These are phyloP conservation scores for Setomelanomma holmii DNA, from an alignment of 2,329 filamentous ascomycete genomes.

Conservation along the genomic window DNA sequence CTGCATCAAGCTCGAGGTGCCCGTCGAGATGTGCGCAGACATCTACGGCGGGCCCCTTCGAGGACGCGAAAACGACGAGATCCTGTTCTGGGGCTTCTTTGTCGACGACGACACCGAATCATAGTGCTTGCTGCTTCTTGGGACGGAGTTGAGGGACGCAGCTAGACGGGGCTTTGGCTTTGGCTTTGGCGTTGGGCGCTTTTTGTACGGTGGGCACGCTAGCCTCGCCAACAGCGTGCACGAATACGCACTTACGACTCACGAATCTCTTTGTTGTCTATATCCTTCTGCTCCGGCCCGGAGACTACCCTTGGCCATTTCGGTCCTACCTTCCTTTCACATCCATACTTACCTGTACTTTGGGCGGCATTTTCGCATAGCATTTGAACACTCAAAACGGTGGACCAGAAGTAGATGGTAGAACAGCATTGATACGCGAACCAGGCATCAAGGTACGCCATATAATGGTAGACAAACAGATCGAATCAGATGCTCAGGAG, in stretches of 20 bases:
- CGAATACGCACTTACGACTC: constrained; percentile 39
- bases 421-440: constrained; percentile 23
- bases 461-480: constrained; percentile 24
- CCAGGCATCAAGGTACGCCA: constrained; percentile 11
- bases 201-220: constrained; percentile 16
- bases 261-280: constrained; percentile 41
- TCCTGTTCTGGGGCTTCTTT: constrained; percentile 47
- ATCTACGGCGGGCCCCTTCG: constrained; percentile 39
- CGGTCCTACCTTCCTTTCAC: constrained; percentile 18
- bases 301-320: constrained; percentile 12
- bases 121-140: constrained; percentile 28
- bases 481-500: constrained; percentile 31
- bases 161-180: constrained; percentile 37
- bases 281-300: constrained; percentile 14
- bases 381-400: constrained; percentile 27
- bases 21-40: constrained; percentile 47
- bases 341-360: constrained; percentile 18
- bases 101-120: constrained; percentile 37
- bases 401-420: constrained; percentile 30
- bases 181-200: constrained; percentile 44
- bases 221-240: constrained; percentile 26
- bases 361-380: constrained; percentile 31
- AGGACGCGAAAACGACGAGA: constrained; percentile 43
- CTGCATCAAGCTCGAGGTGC: constrained; percentile 45
- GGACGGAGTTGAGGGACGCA: constrained; percentile 26